phyloP scores from a whole-genome alignment of 768 basidiomycete species.

The Rhodotorula graminis region DNA sequence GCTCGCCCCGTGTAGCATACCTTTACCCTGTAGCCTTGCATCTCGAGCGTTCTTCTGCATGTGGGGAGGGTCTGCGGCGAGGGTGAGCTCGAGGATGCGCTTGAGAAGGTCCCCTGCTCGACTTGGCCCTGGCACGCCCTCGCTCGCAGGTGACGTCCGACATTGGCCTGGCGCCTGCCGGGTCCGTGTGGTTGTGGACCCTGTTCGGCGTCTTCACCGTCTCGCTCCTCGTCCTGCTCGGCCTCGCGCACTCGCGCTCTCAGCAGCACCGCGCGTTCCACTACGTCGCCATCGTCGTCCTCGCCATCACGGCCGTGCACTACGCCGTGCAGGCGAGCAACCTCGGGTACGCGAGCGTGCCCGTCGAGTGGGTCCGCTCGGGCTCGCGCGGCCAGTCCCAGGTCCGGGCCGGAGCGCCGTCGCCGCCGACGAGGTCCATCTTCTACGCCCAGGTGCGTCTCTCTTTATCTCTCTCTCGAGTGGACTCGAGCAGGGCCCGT shows the following conservation, averaged over 20 bases:
- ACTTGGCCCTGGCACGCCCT: too few species aligned
- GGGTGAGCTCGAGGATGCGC: too few species aligned
- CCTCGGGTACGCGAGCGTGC: conserved; percentile 8
- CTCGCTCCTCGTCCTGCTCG: background rate
- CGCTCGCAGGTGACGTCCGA: background rate
- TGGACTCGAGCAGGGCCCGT: too few species aligned
- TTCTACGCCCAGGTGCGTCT: conserved; percentile 12
- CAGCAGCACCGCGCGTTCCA: conserved; percentile 11
- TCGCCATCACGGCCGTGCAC: conserved; percentile 4
- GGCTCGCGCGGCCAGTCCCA: conserved; percentile 14
- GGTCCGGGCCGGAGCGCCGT: background rate
- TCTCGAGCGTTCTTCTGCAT: too few species aligned
- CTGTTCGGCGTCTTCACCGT: conserved; percentile 11
- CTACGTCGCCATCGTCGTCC: conserved; percentile 14
- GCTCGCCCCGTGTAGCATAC: too few species aligned
- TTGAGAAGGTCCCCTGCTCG: too few species aligned
- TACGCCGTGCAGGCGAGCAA: conserved; percentile 13
- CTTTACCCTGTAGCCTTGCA: too few species aligned
- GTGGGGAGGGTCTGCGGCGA: too few species aligned
- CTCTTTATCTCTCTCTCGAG: too few species aligned
- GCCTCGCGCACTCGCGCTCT: conserved; percentile 5
- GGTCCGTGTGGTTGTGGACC: background rate
- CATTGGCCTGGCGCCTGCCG: background rate
- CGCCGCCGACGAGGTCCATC: conserved; percentile 19
- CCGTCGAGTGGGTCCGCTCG: conserved; percentile 16